Conservation (phyloP, 2,329 filamentous ascomycete species). For the Alternaria tenuissima region DNA sequence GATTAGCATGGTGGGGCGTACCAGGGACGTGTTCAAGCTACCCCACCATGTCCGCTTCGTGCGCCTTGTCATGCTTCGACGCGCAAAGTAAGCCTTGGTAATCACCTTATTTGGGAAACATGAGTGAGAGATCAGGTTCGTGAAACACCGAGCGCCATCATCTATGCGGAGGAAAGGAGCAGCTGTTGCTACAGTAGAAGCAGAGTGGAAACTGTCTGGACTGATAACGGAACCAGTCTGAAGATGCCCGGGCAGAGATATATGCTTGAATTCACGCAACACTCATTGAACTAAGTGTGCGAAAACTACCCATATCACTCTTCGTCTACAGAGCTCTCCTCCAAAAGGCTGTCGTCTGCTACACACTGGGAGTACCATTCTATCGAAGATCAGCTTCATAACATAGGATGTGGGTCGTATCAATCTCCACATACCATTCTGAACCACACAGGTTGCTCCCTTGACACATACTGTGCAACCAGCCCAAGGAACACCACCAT, state of each 20-base stretch:
- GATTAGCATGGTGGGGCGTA: constrained; percentile 31
- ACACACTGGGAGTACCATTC: constrained; percentile 44
- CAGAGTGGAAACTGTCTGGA: neutral
- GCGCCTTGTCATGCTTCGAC: constrained; percentile 12
- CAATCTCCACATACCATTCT: constrained; percentile 36
- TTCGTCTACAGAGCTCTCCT: neutral
- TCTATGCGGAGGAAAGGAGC: too few species aligned
- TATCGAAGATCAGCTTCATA: constrained; percentile 17
- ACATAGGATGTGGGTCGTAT: too few species aligned
- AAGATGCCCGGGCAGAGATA: neutral
- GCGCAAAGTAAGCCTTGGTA: constrained; percentile 26
- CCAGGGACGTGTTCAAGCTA: constrained; percentile 14
- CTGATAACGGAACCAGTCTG: neutral
- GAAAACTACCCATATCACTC: neutral
- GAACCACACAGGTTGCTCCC: constrained; percentile 35
- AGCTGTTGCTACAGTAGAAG: neutral
- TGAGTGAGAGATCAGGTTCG: neutral
- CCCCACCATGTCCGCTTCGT: constrained; percentile 9
- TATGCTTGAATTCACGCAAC: accelerated
- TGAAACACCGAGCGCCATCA: neutral
- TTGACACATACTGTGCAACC: constrained; percentile 40
- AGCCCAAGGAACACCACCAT: constrained; percentile 35
- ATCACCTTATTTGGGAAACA: constrained; percentile 16
- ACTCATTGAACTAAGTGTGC: accelerated
- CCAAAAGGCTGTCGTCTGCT: constrained; percentile 21